Evolutionary conservation across 805 yeast species (phyloP), one percentile per base, ranked within the genome.

Genomic region (Yarrowia sp.): DNA sequence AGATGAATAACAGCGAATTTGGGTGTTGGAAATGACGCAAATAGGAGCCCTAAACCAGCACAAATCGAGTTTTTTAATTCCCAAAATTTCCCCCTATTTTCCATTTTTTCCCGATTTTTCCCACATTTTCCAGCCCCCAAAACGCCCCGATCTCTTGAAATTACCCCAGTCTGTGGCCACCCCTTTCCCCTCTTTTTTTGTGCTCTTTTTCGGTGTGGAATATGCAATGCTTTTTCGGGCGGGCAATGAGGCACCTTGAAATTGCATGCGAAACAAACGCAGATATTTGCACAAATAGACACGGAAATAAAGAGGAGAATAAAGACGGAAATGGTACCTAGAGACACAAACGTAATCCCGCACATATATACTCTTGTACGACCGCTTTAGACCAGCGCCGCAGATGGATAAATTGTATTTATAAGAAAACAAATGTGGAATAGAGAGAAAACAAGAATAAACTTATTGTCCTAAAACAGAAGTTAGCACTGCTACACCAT

Each of bases 141-240:
- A 33, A 33, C 36, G 16, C n/a, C 36, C n/a, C 36, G n/a, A 33
- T 33, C n/a, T 33, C 36, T 38, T 14, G 22, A 21, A 41, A 41
- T 41, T 41, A 41, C 51, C 51, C 51, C 51, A 26, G 51, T 17
- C 19, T 2, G 7, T 14, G 8, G 28, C 30, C 21, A 16, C 58
- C 59, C 59, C 59, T 51, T 51, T 36, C 59, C 59, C 59, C 59
- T 51, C 59, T 36, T 35, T 51, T 5, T 11, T 9, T 4, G 43
- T 22, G 32, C 59, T 16, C 59, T n/a, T 21, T 24, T 35, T 22
- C 43, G 43, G 59, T 51, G 43, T 51, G 59, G 59, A 51, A 51
- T 41, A 51, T 51, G 59, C 59, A 51, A 11, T 38, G 40, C 5
- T 4, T 7, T 10, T 4, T 14, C 22, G 22, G 21, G 1, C 11